Conservation (phyloP, 2,329 filamentous ascomycete species). For the Cercospora beticola region DNA sequence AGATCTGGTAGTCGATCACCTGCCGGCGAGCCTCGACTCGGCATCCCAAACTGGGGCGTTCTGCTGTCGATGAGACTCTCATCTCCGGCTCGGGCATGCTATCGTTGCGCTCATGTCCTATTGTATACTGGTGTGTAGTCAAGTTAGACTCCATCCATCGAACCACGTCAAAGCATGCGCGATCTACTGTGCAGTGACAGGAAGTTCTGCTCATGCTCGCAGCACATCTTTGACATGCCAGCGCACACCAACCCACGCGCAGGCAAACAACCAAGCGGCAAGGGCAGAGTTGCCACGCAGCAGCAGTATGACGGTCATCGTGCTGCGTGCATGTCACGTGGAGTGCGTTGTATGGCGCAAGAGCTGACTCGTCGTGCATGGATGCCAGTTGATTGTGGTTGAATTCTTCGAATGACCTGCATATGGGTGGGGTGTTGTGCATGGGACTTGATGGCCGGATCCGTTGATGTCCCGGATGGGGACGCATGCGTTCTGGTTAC, state of each 20-base stretch:
- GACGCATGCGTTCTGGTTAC: not conserved
- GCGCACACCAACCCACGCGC: not conserved
- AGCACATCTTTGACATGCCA: conserved; percentile 1
- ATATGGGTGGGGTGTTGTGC: not conserved
- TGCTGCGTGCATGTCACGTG: conserved; percentile 5
- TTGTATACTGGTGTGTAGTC: not conserved
- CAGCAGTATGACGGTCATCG: conserved; percentile 3
- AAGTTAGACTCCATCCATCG: not conserved
- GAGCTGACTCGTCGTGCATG: conserved; percentile 9
- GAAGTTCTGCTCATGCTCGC: not conserved
- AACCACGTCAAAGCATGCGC: conserved; percentile 7
- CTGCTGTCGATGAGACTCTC: not conserved
- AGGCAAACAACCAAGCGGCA: not conserved
- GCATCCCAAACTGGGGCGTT: not conserved
- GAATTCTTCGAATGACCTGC: not conserved
- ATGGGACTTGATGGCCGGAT: not conserved
- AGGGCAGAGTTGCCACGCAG: not conserved
- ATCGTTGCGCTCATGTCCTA: not conserved
- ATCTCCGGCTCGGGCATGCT: not conserved
- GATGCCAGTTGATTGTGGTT: not conserved
- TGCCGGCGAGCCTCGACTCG: not conserved
- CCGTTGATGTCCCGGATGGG: not conserved
- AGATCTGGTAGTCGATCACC: not conserved
- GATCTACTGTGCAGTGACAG: conserved; percentile 4
- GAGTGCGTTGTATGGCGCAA: not conserved